A percentile compares a stretch with the other conserved stretches of the same genome.
phyloP scores from a whole-genome alignment of 2,329 filamentous ascomycete species.

The Didymella keratinophila region DNA sequence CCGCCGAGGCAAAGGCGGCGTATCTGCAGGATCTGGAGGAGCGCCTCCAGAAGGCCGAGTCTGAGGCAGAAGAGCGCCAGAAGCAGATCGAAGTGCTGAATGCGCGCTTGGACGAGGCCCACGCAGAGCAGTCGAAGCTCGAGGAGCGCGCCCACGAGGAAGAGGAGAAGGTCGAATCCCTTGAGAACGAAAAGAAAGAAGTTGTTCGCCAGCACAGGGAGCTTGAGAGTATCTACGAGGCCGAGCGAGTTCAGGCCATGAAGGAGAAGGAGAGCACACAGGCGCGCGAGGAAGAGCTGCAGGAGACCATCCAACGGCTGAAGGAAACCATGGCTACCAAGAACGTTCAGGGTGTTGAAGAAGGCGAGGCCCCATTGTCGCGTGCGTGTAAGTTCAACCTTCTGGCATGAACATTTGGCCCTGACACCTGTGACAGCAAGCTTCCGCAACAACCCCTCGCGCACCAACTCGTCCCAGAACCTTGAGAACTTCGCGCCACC shows the following conservation, averaged over 20 bases:
- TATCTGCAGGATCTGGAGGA: constrained; percentile 85
- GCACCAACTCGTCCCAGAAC: constrained; percentile 64
- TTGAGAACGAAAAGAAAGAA: constrained; percentile 87
- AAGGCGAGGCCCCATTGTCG: constrained; percentile 60
- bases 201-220: constrained; percentile 84
- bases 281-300: constrained; percentile 87
- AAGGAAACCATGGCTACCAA: constrained; percentile 88
- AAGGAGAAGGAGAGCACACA: constrained; percentile 91
- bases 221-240: constrained; percentile 90
- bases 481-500: constrained; percentile 90
- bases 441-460: constrained; percentile 55
- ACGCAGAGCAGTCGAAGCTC: constrained; percentile 81
- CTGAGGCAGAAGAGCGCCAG: constrained; percentile 76
- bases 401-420: constrained; percentile 10
- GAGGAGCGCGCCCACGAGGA: constrained; percentile 89
- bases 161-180: constrained; percentile 80
- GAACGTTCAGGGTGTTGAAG: constrained; percentile 62
- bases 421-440: constrained; percentile 47
- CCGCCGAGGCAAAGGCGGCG: constrained; percentile 79
- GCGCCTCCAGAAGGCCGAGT: constrained; percentile 81
- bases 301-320: constrained; percentile 85
- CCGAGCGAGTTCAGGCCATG: constrained; percentile 83
- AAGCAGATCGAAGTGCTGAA: constrained; percentile 88
- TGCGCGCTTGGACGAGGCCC: constrained; percentile 82
- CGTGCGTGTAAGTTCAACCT: constrained; percentile 58